Conservation (phyloP, 441 rosid genomes). For the Adansonia gregorii region DNA sequence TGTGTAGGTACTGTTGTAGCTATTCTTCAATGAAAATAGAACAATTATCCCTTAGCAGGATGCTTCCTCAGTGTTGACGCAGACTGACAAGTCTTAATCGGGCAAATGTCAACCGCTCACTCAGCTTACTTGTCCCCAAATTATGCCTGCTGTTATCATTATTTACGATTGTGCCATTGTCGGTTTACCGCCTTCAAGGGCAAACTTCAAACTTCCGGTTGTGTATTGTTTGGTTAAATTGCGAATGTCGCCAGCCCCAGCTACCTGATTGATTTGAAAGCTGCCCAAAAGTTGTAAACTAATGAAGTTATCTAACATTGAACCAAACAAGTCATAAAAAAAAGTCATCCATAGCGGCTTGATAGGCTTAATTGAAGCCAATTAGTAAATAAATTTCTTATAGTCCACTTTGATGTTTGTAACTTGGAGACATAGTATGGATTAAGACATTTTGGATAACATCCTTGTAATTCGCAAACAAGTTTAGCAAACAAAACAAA, state of each 20-base stretch:
- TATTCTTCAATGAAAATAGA: neutral
- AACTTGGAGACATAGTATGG: neutral
- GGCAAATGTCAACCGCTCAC: neutral
- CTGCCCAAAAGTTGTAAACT: neutral
- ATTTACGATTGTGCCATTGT: conserved; percentile 12
- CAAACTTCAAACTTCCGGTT: neutral
- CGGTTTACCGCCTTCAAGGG: neutral
- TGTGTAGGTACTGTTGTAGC: neutral
- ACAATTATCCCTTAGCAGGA: neutral
- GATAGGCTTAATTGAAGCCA: neutral
- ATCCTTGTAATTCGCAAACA: neutral
- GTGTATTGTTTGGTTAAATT: neutral
- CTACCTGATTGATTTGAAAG: neutral
- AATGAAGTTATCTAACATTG: neutral
- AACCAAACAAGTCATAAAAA: neutral
- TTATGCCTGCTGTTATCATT: neutral
- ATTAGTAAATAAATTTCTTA: neutral
- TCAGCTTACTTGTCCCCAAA: neutral
- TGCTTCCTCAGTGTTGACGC: neutral
- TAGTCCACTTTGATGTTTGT: neutral
- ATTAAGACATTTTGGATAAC: neutral
- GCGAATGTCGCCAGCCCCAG: conserved; percentile 17
- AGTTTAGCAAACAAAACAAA: neutral
- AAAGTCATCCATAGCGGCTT: neutral
- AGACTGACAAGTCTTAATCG: neutral